These are phyloP conservation scores for Diaporthe sp. DNA, from an alignment of 2,329 filamentous ascomycete species.

Conservation along the genomic window DNA sequence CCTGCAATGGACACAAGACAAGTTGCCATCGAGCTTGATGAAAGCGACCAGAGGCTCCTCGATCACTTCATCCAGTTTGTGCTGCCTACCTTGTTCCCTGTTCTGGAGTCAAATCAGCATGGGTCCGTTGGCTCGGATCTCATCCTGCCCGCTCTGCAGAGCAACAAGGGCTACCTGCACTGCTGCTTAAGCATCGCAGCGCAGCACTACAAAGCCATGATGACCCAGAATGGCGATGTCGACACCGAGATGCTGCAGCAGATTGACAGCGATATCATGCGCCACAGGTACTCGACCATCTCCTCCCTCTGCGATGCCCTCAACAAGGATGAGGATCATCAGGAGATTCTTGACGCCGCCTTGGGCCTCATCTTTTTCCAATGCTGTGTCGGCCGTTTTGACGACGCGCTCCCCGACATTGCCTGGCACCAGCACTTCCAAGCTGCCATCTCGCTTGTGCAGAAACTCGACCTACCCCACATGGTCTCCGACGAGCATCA, in stretches of 20 bases:
- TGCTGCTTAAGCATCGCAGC: slow-evolving; percentile 95
- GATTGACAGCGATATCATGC: slow-evolving; percentile 86
- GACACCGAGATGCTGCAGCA: slow-evolving; percentile 94
- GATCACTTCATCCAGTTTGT: slow-evolving; percentile 94
- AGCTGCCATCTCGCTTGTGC: slow-evolving; percentile 86
- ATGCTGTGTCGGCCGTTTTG: slow-evolving; percentile 87
- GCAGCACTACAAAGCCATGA: slow-evolving; percentile 88
- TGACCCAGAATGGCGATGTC: slow-evolving; percentile 77
- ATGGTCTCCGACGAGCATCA: slow-evolving; percentile 73
- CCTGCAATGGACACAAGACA: slow-evolving; percentile 74
- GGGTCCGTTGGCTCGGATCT: slow-evolving; percentile 85
- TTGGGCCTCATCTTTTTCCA: slow-evolving; percentile 98
- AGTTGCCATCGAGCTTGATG: slow-evolving; percentile 85
- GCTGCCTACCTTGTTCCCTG: slow-evolving; percentile 89
- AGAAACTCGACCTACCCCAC: slow-evolving; percentile 84
- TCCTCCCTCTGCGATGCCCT: slow-evolving; percentile 87
- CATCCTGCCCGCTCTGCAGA: slow-evolving; percentile 88
- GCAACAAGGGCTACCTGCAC: slow-evolving; percentile 93
- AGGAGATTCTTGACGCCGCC: slow-evolving; percentile 91
- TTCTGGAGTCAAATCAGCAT: slow-evolving; percentile 90
- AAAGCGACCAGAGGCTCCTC: slow-evolving; percentile 86
- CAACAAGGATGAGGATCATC: slow-evolving; percentile 83
- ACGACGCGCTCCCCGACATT: slow-evolving; percentile 90
- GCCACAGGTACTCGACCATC: slow-evolving; percentile 90
- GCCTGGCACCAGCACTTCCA: slow-evolving; percentile 98